A percentile compares a stretch with the other conserved stretches of the same genome.
phyloP scores from a whole-genome alignment of 306 rosid species.

The Cucumis cinereus region DNA sequence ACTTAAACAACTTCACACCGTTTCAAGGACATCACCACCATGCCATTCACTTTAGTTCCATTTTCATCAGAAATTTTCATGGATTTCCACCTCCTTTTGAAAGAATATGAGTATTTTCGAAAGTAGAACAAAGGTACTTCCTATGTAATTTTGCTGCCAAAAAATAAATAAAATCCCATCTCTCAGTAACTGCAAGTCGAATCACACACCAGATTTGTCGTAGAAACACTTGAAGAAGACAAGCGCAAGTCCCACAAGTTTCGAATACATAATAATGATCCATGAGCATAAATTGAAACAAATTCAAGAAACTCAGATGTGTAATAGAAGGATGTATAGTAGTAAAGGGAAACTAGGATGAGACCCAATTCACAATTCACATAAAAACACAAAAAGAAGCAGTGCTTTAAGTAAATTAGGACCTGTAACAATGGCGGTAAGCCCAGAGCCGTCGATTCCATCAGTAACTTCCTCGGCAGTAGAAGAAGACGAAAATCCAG shows the following conservation, averaged over 20 bases:
- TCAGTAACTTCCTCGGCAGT: constrained; percentile 68
- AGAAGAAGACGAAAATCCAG: constrained; percentile 67
- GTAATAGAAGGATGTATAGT: background rate
- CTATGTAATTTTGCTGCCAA: no score
- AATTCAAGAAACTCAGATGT: background rate
- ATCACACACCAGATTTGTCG: background rate
- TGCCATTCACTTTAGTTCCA: no score
- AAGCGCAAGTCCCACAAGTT: background rate
- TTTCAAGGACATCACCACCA: no score
- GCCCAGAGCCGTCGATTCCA: constrained; percentile 57
- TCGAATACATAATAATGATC: background rate
- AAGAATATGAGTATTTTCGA: background rate
- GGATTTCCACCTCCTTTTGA: background rate
- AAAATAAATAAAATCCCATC: background rate
- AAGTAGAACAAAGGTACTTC: no score
- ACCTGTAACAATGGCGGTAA: constrained; percentile 87
- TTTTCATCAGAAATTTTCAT: no score
- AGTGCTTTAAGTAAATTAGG: background rate
- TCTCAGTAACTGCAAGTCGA: background rate
- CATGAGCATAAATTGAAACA: background rate
- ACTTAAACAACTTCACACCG: no score
- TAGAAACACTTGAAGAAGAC: background rate
- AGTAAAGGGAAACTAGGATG: background rate
- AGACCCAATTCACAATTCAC: background rate
- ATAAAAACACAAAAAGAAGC: background rate